phyloP scores from a whole-genome alignment of 192 early-diverging fungal species.

The Backusella circina region DNA sequence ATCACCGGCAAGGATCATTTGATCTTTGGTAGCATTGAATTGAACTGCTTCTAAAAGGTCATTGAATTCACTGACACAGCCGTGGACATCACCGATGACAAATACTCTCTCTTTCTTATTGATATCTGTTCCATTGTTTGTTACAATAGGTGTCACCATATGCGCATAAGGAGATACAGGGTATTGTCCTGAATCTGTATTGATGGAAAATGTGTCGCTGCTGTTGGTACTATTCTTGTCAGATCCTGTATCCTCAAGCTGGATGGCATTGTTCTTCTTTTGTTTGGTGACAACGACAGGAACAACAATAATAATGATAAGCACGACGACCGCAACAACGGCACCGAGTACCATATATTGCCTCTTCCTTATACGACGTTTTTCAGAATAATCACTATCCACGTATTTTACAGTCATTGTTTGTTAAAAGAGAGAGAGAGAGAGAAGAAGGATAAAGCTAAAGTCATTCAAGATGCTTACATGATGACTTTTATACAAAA shows the following conservation, averaged over 20 bases:
- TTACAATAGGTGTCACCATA: not conserved
- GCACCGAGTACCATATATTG: not conserved
- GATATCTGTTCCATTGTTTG: not conserved
- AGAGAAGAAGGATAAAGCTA: not conserved
- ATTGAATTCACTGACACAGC: conserved; percentile 52
- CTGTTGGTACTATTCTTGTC: not conserved
- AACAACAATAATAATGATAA: conserved; percentile 14
- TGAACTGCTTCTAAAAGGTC: conserved; percentile 45
- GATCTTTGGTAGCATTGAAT: conserved; percentile 38
- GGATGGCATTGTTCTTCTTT: not conserved
- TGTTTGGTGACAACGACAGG: conserved; percentile 14
- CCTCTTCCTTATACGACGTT: not conserved
- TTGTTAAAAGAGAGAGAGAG: not conserved
- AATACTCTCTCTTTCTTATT: conserved; percentile 38
- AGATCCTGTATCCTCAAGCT: not conserved
- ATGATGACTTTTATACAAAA: not conserved
- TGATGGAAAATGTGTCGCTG: not conserved
- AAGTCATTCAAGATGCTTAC: not conserved
- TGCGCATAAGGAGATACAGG: conserved; percentile 28
- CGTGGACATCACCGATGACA: conserved; percentile 74
- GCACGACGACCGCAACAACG: not conserved
- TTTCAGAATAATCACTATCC: not conserved
- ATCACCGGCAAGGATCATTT: conserved; percentile 66
- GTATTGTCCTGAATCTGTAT: not conserved
- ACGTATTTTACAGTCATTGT: not conserved